Conservation (phyloP, 2,329 filamentous ascomycete genomes). For the Pestalotiopsis sp. region DNA sequence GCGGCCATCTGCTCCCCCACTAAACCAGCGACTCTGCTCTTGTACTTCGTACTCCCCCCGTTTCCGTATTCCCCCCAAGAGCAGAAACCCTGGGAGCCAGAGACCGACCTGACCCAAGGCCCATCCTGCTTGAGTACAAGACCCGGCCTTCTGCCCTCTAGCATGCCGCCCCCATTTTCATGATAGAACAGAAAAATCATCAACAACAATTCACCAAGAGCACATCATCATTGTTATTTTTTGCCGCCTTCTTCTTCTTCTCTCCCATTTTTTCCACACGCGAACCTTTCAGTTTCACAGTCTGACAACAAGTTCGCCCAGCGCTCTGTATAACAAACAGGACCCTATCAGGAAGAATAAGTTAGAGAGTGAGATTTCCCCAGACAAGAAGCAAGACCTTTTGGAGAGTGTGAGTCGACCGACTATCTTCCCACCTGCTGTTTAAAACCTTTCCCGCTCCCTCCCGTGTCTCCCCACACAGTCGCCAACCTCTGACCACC, state of each 20-base stretch:
- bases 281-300: slow-evolving; percentile 8
- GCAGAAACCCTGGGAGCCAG: slow-evolving; percentile 7
- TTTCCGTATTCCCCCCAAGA: slow-evolving; percentile 5
- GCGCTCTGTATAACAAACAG: slow-evolving; percentile 13
- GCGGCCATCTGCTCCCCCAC: slow-evolving; percentile 8
- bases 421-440: slow-evolving; percentile 10
- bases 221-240: slow-evolving; percentile 5
- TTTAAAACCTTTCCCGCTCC: slow-evolving; percentile 11
- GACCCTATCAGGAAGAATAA: background rate
- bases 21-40: slow-evolving; percentile 1
- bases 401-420: slow-evolving; percentile 10
- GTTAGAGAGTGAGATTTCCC: slow-evolving; percentile 7
- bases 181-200: slow-evolving; percentile 1
- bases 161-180: slow-evolving; percentile 11
- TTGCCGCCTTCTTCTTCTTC: background rate
- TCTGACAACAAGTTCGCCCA: background rate
- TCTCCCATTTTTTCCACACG: background rate
- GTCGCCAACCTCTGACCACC: slow-evolving; percentile 13
- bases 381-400: slow-evolving; percentile 9
- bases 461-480: slow-evolving; percentile 12
- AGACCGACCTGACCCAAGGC: slow-evolving; percentile 5
- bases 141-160: slow-evolving; percentile 6
- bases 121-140: slow-evolving; percentile 11
- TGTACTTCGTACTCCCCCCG: slow-evolving; percentile 7
- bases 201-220: background rate